Evolutionary conservation across 352 stramenopile genomes (phyloP).

Genomic region (Blastocystis sp.): DNA sequence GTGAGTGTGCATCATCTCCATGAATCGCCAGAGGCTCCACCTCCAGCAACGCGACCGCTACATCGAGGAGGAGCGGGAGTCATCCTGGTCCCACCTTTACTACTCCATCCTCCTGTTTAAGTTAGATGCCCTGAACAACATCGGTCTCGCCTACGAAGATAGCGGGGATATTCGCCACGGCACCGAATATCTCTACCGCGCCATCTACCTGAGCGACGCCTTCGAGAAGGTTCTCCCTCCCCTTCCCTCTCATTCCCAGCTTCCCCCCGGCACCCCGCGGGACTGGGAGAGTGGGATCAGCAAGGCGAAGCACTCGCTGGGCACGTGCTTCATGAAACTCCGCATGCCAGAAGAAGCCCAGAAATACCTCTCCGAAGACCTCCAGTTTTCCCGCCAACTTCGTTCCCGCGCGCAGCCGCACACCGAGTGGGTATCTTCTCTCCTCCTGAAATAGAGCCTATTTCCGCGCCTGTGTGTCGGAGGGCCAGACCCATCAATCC

Average conservation of each 20-base stretch:
- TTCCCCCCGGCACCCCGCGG: background rate
- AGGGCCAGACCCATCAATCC: constrained; percentile 39
- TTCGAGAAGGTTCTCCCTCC: background rate
- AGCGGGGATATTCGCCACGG: constrained; percentile 9
- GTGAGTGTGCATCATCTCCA: background rate
- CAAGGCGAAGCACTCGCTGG: constrained; percentile 23
- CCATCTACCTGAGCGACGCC: constrained; percentile 30
- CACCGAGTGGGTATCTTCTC: background rate
- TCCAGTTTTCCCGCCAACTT: background rate
- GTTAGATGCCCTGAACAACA: constrained; percentile 7
- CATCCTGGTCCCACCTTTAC: background rate
- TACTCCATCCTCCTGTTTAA: constrained; percentile 16
- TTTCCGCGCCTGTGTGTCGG: background rate
- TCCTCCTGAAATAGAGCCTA: background rate
- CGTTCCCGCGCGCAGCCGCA: background rate
- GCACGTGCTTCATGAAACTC: constrained; percentile 37
- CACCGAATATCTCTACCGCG: constrained; percentile 37
- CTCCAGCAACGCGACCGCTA: background rate
- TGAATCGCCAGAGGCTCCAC: background rate
- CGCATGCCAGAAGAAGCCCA: background rate
- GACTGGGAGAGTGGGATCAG: background rate
- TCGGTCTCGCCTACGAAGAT: constrained; percentile 41
- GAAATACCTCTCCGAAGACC: constrained; percentile 28
- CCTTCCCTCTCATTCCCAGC: background rate
- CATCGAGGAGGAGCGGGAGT: constrained; percentile 8